Conservation (phyloP, 2,329 filamentous ascomycete genomes). For the Aspergillus udagawae region DNA sequence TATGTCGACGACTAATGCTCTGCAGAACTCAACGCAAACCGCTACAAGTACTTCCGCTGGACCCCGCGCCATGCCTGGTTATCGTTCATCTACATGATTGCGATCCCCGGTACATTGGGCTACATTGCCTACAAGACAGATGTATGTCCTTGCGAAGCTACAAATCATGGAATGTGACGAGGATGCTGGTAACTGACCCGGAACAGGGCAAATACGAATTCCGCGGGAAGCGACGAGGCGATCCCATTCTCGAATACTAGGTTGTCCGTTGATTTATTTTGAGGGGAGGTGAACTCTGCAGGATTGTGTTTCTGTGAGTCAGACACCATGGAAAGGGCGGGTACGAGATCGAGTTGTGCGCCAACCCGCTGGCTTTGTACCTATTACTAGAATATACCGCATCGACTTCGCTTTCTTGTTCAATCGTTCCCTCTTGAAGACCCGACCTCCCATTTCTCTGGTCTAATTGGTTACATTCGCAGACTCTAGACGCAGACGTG, state of each 20-base stretch:
- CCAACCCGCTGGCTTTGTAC: slow-evolving; percentile 28
- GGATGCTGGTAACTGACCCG: slow-evolving; percentile 15
- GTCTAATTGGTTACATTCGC: not conserved
- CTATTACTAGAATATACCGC: slow-evolving; percentile 33
- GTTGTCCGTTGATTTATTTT: not conserved
- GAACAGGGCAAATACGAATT: slow-evolving; percentile 78
- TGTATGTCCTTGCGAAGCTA: slow-evolving; percentile 53
- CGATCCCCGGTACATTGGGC: slow-evolving; percentile 68
- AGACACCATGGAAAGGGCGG: not conserved
- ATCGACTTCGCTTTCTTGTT: slow-evolving; percentile 20
- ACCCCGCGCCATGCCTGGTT: slow-evolving; percentile 77
- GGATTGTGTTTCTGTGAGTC: not conserved
- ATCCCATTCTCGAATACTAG: slow-evolving; percentile 76
- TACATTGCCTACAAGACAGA: slow-evolving; percentile 76
- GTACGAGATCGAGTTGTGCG: not conserved
- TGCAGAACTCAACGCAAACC: slow-evolving; percentile 74
- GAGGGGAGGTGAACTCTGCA: not conserved
- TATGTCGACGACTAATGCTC: slow-evolving; percentile 2
- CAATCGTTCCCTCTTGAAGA: not conserved
- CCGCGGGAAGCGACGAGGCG: slow-evolving; percentile 82
- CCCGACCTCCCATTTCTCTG: not conserved
- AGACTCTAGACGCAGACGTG: not conserved
- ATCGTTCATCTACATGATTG: slow-evolving; percentile 69
- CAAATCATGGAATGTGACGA: not conserved
- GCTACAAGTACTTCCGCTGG: slow-evolving; percentile 95